phyloP scores from a whole-genome alignment of 257 asterid species.

The Nicotiana otophora region DNA sequence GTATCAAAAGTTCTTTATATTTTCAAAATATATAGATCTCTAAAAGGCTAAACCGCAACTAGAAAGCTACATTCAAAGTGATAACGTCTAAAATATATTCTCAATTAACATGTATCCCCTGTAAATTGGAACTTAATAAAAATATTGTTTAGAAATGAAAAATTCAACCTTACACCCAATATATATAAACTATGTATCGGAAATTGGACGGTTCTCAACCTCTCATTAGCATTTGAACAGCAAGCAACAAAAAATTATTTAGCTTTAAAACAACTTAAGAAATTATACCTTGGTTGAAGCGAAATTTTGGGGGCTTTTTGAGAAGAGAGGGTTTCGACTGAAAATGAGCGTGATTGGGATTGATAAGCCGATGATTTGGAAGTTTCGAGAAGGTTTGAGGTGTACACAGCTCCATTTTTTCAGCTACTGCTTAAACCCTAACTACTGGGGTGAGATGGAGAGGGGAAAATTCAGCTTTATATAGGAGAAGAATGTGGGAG shows the following conservation, averaged over 20 bases:
- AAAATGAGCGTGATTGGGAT: conserved; percentile 7
- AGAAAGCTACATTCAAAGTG: too few relatives aligned
- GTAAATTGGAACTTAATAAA: background rate
- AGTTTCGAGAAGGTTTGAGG: conserved; percentile 31
- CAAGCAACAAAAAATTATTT: background rate
- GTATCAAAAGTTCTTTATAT: too few relatives aligned
- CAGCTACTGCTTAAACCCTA: background rate
- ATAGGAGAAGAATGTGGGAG: background rate
- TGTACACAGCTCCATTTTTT: conserved; percentile 45
- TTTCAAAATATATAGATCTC: too few relatives aligned
- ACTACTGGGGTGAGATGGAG: background rate
- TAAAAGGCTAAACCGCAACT: too few relatives aligned
- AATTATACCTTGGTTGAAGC: conserved; percentile 9
- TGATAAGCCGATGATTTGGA: conserved; percentile 13
- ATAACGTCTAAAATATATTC: too few relatives aligned
- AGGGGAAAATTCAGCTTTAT: background rate
- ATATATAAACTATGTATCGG: background rate
- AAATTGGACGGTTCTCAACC: background rate
- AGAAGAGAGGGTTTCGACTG: background rate
- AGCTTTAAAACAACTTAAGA: background rate
- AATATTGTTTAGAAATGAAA: background rate
- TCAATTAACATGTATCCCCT: too few relatives aligned
- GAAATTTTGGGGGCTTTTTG: background rate
- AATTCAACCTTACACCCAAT: background rate
- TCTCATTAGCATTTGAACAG: background rate